A percentile compares a stretch with the other conserved stretches of the same genome.
Conservation (phyloP, 2,329 filamentous ascomycete species). For the Talaromyces funiculosus region DNA sequence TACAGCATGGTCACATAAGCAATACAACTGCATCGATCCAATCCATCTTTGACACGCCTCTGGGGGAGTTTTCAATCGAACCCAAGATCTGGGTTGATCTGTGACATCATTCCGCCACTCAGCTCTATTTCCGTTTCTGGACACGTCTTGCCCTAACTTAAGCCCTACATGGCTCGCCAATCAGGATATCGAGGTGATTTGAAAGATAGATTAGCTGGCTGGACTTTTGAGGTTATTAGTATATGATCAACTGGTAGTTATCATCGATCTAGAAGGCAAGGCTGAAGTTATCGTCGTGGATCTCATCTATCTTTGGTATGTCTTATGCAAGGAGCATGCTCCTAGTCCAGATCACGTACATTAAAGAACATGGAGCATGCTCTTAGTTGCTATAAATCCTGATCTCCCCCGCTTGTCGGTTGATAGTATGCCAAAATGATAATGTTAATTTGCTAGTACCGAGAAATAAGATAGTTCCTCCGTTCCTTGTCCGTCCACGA, state of each 20-base stretch:
- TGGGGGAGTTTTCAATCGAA: neutral
- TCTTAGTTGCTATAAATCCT: too few relatives aligned
- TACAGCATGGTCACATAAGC: neutral
- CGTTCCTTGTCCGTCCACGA: constrained; percentile 5
- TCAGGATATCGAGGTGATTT: too few relatives aligned
- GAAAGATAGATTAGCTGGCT: neutral
- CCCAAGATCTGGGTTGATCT: neutral
- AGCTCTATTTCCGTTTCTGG: neutral
- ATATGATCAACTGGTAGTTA: too few relatives aligned
- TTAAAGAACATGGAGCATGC: neutral
- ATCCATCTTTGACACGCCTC: too few relatives aligned
- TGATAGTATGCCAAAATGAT: neutral
- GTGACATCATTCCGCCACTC: constrained; percentile 12
- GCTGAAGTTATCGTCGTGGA: neutral
- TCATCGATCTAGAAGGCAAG: neutral
- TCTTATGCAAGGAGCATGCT: neutral
- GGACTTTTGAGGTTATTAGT: too few relatives aligned
- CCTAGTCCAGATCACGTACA: too few relatives aligned
- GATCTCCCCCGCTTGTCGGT: neutral
- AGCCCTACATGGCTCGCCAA: neutral
- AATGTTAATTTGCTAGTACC: constrained; percentile 1
- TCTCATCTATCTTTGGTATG: neutral
- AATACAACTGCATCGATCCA: neutral
- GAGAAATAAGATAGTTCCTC: constrained; percentile 9
- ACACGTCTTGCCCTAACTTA: neutral